A percentile compares a stretch with the other conserved stretches of the same genome.
Evolutionary conservation across 495 filamentous ascomycete genomes (phyloP).

Genomic region (Trichoderma orchidacearum): DNA sequence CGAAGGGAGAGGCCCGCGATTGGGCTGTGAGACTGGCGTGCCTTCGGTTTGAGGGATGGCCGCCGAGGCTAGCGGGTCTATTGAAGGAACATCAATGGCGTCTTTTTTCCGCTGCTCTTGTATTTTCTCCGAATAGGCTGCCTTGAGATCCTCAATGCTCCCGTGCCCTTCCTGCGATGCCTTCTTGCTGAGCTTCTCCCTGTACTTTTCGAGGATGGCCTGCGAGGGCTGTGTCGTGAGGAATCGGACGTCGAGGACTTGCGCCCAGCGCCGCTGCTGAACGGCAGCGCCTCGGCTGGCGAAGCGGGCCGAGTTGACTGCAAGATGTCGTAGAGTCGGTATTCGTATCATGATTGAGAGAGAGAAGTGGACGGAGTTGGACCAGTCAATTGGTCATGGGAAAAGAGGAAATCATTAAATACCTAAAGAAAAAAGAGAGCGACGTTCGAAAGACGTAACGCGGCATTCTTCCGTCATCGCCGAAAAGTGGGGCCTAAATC

Average conservation of each 20-base stretch:
- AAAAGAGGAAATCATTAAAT: background rate
- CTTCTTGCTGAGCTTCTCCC: constrained; percentile 71
- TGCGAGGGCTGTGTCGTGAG: constrained; percentile 48
- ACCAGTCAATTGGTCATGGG: background rate
- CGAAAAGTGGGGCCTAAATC: background rate
- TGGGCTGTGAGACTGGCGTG: constrained; percentile 3
- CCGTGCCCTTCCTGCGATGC: constrained; percentile 65
- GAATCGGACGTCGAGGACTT: constrained; percentile 85
- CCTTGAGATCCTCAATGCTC: constrained; percentile 62
- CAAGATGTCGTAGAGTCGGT: background rate
- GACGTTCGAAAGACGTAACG: background rate
- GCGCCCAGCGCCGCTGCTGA: constrained; percentile 73
- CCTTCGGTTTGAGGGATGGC: constrained; percentile 7
- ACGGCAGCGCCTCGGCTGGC: constrained; percentile 17
- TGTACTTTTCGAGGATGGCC: constrained; percentile 69
- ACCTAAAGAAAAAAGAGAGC: background rate
- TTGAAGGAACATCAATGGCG: constrained; percentile 14
- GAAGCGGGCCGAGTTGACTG: constrained; percentile 10
- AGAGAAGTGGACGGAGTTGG: background rate
- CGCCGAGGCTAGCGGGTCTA: constrained; percentile 34
- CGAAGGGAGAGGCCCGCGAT: constrained; percentile 11
- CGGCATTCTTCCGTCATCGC: background rate
- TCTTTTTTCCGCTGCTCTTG: constrained; percentile 45
- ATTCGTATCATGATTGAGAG: background rate
- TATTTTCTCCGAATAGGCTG: constrained; percentile 76